These are phyloP conservation scores for Nothomitra cinnamomea DNA, from an alignment of 2,329 filamentous ascomycete genomes.

Conservation along the genomic window DNA sequence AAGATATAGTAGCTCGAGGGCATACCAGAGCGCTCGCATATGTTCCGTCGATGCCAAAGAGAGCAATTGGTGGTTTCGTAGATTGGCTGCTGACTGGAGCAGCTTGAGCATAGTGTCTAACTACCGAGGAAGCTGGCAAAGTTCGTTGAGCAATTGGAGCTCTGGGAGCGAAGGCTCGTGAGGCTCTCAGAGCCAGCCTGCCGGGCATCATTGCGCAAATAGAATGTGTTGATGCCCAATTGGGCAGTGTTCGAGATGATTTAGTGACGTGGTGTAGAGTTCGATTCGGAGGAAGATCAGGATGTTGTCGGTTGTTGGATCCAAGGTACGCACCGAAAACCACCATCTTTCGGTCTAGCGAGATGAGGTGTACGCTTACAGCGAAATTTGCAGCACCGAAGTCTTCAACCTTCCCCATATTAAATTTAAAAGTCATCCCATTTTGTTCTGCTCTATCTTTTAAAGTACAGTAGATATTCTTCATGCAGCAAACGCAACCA, in stretches of 20 bases:
- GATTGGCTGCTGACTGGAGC: slow-evolving; percentile 46
- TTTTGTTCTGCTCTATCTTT: no score
- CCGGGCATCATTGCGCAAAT: not conserved
- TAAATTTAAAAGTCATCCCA: no score
- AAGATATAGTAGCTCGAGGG: not conserved
- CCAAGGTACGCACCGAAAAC: no score
- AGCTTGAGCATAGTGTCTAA: slow-evolving; percentile 3
- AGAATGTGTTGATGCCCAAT: not conserved
- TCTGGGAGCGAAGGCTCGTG: slow-evolving; percentile 14
- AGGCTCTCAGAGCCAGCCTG: slow-evolving; percentile 13
- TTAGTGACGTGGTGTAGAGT: not conserved
- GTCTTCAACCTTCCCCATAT: no score
- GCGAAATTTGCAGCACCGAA: no score
- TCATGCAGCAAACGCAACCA: not conserved
- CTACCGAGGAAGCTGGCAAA: not conserved
- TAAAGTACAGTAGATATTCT: no score
- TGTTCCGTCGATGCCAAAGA: slow-evolving; percentile 94
- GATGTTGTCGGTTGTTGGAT: not conserved
- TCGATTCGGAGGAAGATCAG: not conserved
- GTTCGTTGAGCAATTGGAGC: not conserved
- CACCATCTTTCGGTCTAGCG: no score
- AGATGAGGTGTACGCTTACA: no score
- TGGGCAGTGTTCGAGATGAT: not conserved
- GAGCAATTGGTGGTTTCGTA: slow-evolving; percentile 71
- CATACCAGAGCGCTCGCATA: slow-evolving; percentile 90